Base-by-base conservation (phyloP, 495 filamentous ascomycete genomes). In the Glutinoglossum americanum region DNA sequence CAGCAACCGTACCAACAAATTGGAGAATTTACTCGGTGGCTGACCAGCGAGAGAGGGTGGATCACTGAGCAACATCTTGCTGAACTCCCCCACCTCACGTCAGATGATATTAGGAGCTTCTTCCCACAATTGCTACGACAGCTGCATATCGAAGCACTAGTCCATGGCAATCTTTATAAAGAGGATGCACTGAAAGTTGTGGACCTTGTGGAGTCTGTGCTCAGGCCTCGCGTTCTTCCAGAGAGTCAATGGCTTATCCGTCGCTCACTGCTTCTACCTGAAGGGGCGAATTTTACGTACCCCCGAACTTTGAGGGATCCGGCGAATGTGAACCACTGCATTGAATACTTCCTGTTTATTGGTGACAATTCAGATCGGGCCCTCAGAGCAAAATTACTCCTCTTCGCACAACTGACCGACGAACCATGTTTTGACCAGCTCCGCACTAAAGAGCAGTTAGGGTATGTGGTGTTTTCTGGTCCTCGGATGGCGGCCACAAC, bases 361-460 rank as follows among this genome's bases (percentile, higher is more conserved):
- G 90, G 92, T 21, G 76, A 83, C 58, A 80, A 82, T 61, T 71
- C 75, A 0, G 80, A 93, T 62, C 73, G 81, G 27, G 60, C 62
- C 2, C 65, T 90, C 11, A 75, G 85, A 17, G 84, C 89, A 17
- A 88, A 87, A 71, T 74, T 85, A 0, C 74, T 88, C 48, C 75
- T 99, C 9, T 75, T 96, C 55, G 81, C 86, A n/a, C 93, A 99
- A 67, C 79, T 96, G 69, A 82, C 86, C 1, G 83, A 94, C 51
- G 92, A 99, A 73, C 88, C 89, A 19, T 84, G 80, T 26, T 99
- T 97, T 66, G 85, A 99, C 67, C 85, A 89, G 65, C 74, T 99
- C 1, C 80, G 92, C 47, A 96, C 92, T 47, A 96, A 96, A 67
- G 92, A 99, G 67, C 92, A 99, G 68, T 83, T 99, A 9, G 92